Evolutionary conservation across 495 filamentous ascomycete genomes (phyloP).

Genomic region (Pseudotulostoma volvatum): DNA sequence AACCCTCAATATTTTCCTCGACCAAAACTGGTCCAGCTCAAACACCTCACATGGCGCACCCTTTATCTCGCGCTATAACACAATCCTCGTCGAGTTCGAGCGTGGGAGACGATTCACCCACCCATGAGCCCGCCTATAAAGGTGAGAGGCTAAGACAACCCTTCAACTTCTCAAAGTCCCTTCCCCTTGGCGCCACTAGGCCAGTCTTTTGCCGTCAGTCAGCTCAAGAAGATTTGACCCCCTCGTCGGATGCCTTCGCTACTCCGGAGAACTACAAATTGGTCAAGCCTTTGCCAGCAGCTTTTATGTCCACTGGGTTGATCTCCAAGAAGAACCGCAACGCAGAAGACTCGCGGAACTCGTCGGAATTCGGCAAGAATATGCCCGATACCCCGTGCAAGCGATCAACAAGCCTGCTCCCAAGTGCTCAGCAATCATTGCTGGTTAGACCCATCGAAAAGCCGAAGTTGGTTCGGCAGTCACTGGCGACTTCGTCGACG

Average conservation of each 20-base stretch:
- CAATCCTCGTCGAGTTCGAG: slow-evolving; percentile 73
- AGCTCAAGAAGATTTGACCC: slow-evolving; percentile 27
- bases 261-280: slow-evolving; percentile 75
- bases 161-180: slow-evolving; percentile 62
- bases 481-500: slow-evolving; percentile 46
- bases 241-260: slow-evolving; percentile 41
- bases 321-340: slow-evolving; percentile 69
- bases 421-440: slow-evolving; percentile 39
- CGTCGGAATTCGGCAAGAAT: slow-evolving; percentile 28
- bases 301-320: slow-evolving; percentile 86
- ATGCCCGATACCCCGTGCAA: slow-evolving; percentile 97
- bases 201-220: slow-evolving; percentile 25
- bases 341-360: slow-evolving; percentile 34
- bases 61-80: slow-evolving; percentile 68
- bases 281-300: slow-evolving; percentile 66
- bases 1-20: slow-evolving; percentile 21
- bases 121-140: slow-evolving; percentile 42
- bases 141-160: slow-evolving; percentile 33
- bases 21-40: slow-evolving; percentile 5
- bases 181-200: slow-evolving; percentile 50
- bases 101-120: slow-evolving; percentile 57
- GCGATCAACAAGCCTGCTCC: slow-evolving; percentile 48
- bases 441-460: slow-evolving; percentile 39
- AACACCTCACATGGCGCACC: slow-evolving; percentile 43
- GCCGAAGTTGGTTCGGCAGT: slow-evolving; percentile 38